phyloP scores from a whole-genome alignment of 805 yeast species.

The Alloascoidea africana region DNA sequence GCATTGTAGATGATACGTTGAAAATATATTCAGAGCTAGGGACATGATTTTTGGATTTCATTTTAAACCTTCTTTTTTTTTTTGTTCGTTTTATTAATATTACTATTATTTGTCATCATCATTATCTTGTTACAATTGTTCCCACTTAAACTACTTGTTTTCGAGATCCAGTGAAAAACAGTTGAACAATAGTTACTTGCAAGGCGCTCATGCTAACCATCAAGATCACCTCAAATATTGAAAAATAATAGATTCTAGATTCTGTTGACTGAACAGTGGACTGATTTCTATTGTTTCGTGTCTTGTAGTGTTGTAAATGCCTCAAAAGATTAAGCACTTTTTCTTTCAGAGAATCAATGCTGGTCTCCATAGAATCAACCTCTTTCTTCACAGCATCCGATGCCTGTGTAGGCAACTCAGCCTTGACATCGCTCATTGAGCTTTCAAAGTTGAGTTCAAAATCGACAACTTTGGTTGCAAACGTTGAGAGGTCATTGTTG shows the following conservation, averaged over 20 bases:
- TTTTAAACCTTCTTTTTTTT: too few species aligned
- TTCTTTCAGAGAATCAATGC: constrained; percentile 19
- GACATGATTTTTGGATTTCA: too few species aligned
- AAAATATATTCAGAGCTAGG: too few species aligned
- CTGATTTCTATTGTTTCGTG: constrained; percentile 87
- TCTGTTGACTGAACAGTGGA: constrained; percentile 73
- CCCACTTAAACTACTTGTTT: too few species aligned
- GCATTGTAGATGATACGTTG: too few species aligned
- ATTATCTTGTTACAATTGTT: too few species aligned
- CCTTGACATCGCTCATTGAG: constrained; percentile 28
- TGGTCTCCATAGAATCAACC: constrained; percentile 8
- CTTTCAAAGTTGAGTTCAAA: constrained; percentile 42
- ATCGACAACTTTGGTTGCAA: constrained; percentile 72
- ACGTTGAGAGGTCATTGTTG: constrained; percentile 65
- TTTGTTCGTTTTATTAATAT: too few species aligned
- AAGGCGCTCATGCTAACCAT: constrained; percentile 65
- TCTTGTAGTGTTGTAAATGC: constrained; percentile 61
- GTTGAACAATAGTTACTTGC: constrained; percentile 72
- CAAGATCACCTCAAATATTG: constrained; percentile 51
- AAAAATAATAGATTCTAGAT: constrained; percentile 62
- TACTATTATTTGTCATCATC: too few species aligned
- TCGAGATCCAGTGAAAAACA: too few species aligned
- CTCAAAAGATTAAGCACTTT: constrained; percentile 16
- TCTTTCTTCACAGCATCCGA: constrained; percentile 6
- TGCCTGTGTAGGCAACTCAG: constrained; percentile 35